These are phyloP conservation scores for Basidiobolus meristosporus DNA, from an alignment of 371 early-diverging fungal genomes.

Conservation along the genomic window DNA sequence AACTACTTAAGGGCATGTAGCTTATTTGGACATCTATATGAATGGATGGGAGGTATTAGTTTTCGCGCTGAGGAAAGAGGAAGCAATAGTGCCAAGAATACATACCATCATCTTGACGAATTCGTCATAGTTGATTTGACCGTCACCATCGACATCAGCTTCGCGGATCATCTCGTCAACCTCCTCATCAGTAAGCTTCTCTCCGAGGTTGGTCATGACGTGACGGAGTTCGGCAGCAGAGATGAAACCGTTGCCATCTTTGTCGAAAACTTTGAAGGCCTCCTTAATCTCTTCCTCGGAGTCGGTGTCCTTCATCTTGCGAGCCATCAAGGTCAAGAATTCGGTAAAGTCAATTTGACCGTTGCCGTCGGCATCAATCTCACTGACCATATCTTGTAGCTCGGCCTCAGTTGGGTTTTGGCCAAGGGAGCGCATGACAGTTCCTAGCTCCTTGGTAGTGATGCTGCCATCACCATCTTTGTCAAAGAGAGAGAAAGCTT, in stretches of 20 bases:
- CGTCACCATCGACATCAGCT: slow-evolving; percentile 73
- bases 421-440: slow-evolving; percentile 76
- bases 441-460: slow-evolving; percentile 61
- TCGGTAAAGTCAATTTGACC: slow-evolving; percentile 82
- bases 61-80: too few relatives aligned
- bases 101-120: slow-evolving; percentile 72
- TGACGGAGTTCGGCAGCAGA: slow-evolving; percentile 60
- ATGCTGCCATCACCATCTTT: slow-evolving; percentile 87
- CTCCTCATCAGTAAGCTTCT: slow-evolving; percentile 59
- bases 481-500: slow-evolving; percentile 64
- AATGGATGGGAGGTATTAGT: too few relatives aligned
- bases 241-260: slow-evolving; percentile 69
- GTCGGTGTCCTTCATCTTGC: slow-evolving; percentile 56
- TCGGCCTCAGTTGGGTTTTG: slow-evolving; percentile 57
- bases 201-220: slow-evolving; percentile 69
- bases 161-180: slow-evolving; percentile 71
- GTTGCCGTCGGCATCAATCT: slow-evolving; percentile 79
- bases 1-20: too few relatives aligned
- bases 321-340: slow-evolving; percentile 78
- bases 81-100: too few relatives aligned
- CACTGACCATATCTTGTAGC: slow-evolving; percentile 63
- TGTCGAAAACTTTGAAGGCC: slow-evolving; percentile 80
- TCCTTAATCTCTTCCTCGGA: slow-evolving; percentile 65
- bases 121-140: slow-evolving; percentile 75
- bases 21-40: too few relatives aligned